Percentiles rank a stretch among this genome's conserved stretches.
Evolutionary conservation across 192 early-diverging fungal genomes (phyloP).

Genomic region (Radiomyces spectabilis): DNA sequence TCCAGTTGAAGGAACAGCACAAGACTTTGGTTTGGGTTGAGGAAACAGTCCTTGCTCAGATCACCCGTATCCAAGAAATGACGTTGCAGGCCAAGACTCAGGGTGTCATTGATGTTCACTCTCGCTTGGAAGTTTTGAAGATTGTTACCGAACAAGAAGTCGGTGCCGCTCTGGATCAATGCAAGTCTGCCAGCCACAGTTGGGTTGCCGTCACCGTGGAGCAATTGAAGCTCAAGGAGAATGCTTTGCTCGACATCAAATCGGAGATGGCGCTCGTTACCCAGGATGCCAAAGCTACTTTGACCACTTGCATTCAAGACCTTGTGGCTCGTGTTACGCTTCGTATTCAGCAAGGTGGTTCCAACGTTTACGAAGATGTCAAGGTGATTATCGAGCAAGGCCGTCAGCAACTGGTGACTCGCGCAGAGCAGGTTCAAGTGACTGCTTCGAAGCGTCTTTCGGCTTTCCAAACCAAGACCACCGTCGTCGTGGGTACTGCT

Average conservation of each 20-base stretch:
- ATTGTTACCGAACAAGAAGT: not conserved
- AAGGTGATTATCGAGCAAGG: not conserved
- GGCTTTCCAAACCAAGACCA: no score
- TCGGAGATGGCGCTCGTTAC: no score
- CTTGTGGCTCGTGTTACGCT: not conserved
- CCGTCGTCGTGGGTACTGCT: no score
- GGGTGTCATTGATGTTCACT: not conserved
- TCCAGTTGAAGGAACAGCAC: no score
- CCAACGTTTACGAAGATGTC: conserved; percentile 3
- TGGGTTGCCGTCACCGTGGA: no score
- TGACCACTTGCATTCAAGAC: not conserved
- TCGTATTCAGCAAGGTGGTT: conserved; percentile 6
- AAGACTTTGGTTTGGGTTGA: conserved; percentile 10
- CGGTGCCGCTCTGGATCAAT: no score
- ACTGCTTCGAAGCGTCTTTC: no score
- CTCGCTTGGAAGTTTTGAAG: not conserved
- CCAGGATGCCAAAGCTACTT: conserved; percentile 3
- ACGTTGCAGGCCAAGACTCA: not conserved
- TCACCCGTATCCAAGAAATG: conserved; percentile 11
- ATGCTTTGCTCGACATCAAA: no score
- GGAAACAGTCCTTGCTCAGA: conserved; percentile 5
- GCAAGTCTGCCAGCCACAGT: no score
- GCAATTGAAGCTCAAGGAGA: no score
- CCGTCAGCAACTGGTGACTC: no score
- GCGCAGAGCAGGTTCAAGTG: no score